A percentile compares a stretch with the other conserved stretches of the same genome.
Evolutionary conservation across 163 green algal genomes (phyloP).

Genomic region (Trebouxiophyceae sp.): DNA sequence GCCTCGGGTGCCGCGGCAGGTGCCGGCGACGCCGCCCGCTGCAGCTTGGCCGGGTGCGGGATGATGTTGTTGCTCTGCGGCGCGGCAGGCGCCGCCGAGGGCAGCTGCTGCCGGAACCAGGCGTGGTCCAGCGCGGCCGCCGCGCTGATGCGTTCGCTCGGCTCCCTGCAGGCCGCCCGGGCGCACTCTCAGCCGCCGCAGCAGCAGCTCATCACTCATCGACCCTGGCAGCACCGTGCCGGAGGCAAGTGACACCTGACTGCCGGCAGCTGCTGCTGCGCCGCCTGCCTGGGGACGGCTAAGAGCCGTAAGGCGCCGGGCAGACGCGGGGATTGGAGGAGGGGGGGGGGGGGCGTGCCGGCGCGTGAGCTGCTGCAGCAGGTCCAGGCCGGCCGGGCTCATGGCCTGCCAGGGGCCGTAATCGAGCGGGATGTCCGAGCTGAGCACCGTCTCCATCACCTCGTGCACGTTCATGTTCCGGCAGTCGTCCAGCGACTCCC

Average conservation of each 20-base stretch:
- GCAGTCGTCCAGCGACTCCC: constrained; percentile 20
- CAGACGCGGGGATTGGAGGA: no score
- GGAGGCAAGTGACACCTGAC: no score
- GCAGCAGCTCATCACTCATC: no score
- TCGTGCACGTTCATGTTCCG: constrained; percentile 15
- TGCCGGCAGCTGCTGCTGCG: not conserved
- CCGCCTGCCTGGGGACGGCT: not conserved
- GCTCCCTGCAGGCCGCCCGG: constrained; percentile 38
- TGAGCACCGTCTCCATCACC: constrained; percentile 20
- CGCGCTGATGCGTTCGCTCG: constrained; percentile 37
- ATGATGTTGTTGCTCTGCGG: not conserved
- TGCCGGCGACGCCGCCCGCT: no score
- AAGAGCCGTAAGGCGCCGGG: no score
- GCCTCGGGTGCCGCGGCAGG: no score
- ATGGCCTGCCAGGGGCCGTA: constrained; percentile 45
- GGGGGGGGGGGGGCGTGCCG: constrained; percentile 2
- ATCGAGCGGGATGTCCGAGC: constrained; percentile 34
- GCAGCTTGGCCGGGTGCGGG: not conserved
- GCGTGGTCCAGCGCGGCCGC: constrained; percentile 42
- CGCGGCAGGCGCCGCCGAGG: not conserved
- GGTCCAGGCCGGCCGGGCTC: constrained; percentile 40
- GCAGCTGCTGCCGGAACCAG: constrained; percentile 33
- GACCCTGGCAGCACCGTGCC: no score
- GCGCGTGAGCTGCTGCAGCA: constrained; percentile 31
- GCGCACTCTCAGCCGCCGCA: no score